phyloP scores from a whole-genome alignment of 768 basidiomycete species.

The Zangia roseola region DNA sequence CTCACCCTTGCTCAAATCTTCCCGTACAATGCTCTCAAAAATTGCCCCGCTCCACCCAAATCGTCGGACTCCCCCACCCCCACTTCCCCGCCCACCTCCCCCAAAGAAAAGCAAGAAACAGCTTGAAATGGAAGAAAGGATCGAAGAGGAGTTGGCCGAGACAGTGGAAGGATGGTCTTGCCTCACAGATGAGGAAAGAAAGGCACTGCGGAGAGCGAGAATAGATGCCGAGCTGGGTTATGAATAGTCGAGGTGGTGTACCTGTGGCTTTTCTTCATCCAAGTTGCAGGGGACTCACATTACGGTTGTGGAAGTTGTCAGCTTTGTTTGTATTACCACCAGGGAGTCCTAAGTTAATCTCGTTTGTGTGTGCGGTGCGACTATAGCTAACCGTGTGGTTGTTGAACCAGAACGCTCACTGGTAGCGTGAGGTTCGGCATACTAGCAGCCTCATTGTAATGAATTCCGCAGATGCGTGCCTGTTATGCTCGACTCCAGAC shows the following conservation, averaged over 20 bases:
- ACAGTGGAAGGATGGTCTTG: slow-evolving; percentile 63
- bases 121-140: slow-evolving; percentile 69
- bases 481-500: too few species aligned
- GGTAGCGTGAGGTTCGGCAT: too few species aligned
- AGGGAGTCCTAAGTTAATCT: too few species aligned
- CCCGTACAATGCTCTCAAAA: slow-evolving; percentile 55
- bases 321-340: neutral
- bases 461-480: too few species aligned
- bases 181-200: slow-evolving; percentile 42
- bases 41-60: slow-evolving; percentile 80
- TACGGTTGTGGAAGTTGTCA: slow-evolving; percentile 1
- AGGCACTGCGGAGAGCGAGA: slow-evolving; percentile 56
- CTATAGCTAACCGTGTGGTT: too few species aligned
- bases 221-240: slow-evolving; percentile 62
- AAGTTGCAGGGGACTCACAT: neutral
- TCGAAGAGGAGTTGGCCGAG: slow-evolving; percentile 79
- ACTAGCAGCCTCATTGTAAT: too few species aligned
- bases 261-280: neutral
- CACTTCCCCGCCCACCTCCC: slow-evolving; percentile 65
- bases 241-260: slow-evolving; percentile 35
- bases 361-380: too few species aligned
- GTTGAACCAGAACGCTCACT: too few species aligned
- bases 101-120: slow-evolving; percentile 82
- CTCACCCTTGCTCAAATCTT: slow-evolving; percentile 66
- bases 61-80: slow-evolving; percentile 70